Conservation (phyloP, 2,329 filamentous ascomycete genomes). For the Proliferodiscus dingleyae region DNA sequence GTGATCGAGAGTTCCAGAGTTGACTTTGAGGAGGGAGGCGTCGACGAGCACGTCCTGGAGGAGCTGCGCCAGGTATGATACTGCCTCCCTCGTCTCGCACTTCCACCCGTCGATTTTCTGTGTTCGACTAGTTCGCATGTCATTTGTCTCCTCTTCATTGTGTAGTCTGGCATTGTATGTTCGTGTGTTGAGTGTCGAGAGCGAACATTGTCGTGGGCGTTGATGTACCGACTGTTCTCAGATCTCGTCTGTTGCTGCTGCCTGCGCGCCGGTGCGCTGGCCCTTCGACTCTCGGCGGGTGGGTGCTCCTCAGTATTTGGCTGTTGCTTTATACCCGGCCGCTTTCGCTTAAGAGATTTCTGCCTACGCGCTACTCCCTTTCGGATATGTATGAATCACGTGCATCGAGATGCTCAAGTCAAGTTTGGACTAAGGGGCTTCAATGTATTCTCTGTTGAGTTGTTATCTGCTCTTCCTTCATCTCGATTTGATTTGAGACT, state of each 20-base stretch:
- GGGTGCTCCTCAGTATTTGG: constrained; percentile 32
- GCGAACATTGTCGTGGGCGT: background rate
- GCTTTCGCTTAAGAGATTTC: constrained; percentile 23
- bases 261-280: constrained; percentile 17
- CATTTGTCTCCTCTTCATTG: constrained; percentile 3
- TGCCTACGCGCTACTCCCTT: constrained; percentile 22
- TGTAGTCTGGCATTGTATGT: background rate
- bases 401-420: too few species aligned
- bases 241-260: constrained; percentile 8
- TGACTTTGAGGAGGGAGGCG: constrained; percentile 95
- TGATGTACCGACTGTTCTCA: background rate
- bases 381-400: constrained; percentile 16
- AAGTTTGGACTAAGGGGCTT: background rate
- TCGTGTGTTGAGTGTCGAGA: background rate
- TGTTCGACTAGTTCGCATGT: constrained; percentile 1
- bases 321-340: constrained; percentile 28
- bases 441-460: too few species aligned
- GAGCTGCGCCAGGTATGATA: constrained; percentile 79
- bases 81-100: constrained; percentile 1
- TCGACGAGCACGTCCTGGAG: constrained; percentile 80
- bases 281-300: constrained; percentile 22
- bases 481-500: too few species aligned
- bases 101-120: background rate
- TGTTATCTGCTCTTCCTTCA: too few species aligned
- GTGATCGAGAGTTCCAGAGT: constrained; percentile 88